These are phyloP conservation scores for Cladophialophora yegresii DNA, from an alignment of 2,329 filamentous ascomycete species.

Conservation along the genomic window DNA sequence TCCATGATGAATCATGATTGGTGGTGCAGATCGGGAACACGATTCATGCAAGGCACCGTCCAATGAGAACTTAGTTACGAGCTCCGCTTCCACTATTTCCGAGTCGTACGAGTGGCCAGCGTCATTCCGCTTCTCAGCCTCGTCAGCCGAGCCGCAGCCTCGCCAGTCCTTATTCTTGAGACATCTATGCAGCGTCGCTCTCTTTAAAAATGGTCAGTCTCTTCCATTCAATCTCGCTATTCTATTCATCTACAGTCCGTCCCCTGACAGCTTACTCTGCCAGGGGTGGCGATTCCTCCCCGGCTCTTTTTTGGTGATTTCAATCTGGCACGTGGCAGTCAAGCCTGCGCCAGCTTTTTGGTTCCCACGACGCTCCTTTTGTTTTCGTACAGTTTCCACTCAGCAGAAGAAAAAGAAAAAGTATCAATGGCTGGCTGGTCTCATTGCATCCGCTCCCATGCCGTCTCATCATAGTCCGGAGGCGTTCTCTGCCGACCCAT, in stretches of 20 bases:
- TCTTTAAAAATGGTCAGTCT: constrained; percentile 24
- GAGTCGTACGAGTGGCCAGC: constrained; percentile 19
- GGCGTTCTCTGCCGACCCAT: constrained; percentile 1
- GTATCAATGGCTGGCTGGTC: constrained; percentile 9
- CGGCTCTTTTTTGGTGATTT: constrained; percentile 8
- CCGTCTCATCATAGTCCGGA: constrained; percentile 14
- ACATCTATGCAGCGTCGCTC: neutral
- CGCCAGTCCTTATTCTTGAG: neutral
- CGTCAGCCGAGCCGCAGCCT: neutral
- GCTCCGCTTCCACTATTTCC: constrained; percentile 7
- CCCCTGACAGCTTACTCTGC: neutral
- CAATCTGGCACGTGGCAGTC: neutral
- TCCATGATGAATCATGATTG: constrained; percentile 10
- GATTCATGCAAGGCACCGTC: constrained; percentile 21
- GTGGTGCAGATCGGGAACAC: constrained; percentile 3
- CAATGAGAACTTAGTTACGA: neutral
- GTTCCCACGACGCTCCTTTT: constrained; percentile 1
- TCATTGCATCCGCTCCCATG: constrained; percentile 20
- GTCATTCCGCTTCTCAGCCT: constrained; percentile 5
- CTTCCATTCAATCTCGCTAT: constrained; percentile 24
- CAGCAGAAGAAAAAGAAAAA: constrained; percentile 10
- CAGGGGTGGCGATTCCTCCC: constrained; percentile 3
- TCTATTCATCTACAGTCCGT: constrained; percentile 19
- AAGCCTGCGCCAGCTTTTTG: neutral
- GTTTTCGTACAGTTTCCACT: constrained; percentile 3